phyloP scores from a whole-genome alignment of 345 rosid genomes.

The Alliaria petiolata region DNA sequence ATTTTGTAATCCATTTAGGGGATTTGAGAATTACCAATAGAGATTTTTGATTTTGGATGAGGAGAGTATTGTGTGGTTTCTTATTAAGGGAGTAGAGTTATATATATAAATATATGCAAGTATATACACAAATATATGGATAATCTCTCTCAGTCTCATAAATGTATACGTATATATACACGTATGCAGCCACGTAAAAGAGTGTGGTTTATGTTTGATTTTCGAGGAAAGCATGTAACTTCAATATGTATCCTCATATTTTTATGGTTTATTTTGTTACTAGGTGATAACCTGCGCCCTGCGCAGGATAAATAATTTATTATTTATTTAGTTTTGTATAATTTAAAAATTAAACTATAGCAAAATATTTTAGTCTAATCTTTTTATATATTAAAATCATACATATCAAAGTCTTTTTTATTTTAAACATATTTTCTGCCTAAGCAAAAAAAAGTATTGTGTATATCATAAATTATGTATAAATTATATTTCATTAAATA shows the following conservation, averaged over 20 bases:
- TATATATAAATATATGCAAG: background rate
- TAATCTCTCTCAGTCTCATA: background rate
- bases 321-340: too few relatives aligned
- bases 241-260: too few relatives aligned
- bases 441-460: too few relatives aligned
- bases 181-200: conserved; percentile 22
- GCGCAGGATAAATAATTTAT: too few relatives aligned
- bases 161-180: conserved; percentile 13
- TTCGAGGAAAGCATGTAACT: conserved; percentile 17
- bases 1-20: conserved; percentile 21
- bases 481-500: too few relatives aligned
- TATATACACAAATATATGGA: background rate
- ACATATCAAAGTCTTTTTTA: too few relatives aligned
- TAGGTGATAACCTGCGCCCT: too few relatives aligned
- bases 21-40: background rate
- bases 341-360: too few relatives aligned
- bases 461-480: too few relatives aligned
- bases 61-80: background rate
- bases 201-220: conserved; percentile 9
- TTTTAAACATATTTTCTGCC: too few relatives aligned
- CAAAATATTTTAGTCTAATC: too few relatives aligned
- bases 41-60: background rate
- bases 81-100: background rate
- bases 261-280: background rate
- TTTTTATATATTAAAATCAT: too few relatives aligned